Evolutionary conservation across 78 protist genomes (phyloP).

Genomic region (Bodo saltans): DNA sequence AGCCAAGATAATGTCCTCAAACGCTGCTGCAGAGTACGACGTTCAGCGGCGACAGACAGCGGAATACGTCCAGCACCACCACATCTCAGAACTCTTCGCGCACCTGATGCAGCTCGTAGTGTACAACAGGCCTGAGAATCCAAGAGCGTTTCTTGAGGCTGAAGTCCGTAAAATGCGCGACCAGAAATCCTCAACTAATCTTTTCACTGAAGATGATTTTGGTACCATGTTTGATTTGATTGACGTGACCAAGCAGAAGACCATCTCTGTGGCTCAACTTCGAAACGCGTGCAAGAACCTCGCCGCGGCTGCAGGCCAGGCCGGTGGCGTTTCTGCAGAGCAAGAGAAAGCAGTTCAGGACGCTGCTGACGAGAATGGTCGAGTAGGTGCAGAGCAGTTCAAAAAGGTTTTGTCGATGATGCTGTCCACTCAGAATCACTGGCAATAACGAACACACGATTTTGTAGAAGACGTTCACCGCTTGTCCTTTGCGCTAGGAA

Average conservation of each 20-base stretch:
- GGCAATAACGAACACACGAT: too few species aligned
- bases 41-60: neutral
- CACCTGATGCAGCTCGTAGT: conserved; percentile 16
- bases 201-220: neutral
- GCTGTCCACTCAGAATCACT: too few species aligned
- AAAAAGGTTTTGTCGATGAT: too few species aligned
- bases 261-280: neutral
- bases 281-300: neutral
- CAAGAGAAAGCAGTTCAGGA: too few species aligned
- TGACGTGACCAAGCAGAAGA: conserved; percentile 10
- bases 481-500: too few species aligned
- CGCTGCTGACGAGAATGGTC: too few species aligned
- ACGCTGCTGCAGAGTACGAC: too few species aligned
- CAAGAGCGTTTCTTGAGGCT: neutral
- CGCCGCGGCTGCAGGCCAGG: too few species aligned
- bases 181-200: neutral
- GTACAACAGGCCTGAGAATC: neutral
- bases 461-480: too few species aligned
- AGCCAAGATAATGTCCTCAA: too few species aligned
- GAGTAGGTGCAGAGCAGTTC: too few species aligned
- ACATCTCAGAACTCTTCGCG: neutral
- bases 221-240: conserved; percentile 7
- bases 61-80: neutral
- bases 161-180: neutral
- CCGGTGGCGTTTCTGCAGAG: too few species aligned